These are phyloP conservation scores for Moniliophthora roreri DNA, from an alignment of 1,284 basidiomycete genomes.

Conservation along the genomic window DNA sequence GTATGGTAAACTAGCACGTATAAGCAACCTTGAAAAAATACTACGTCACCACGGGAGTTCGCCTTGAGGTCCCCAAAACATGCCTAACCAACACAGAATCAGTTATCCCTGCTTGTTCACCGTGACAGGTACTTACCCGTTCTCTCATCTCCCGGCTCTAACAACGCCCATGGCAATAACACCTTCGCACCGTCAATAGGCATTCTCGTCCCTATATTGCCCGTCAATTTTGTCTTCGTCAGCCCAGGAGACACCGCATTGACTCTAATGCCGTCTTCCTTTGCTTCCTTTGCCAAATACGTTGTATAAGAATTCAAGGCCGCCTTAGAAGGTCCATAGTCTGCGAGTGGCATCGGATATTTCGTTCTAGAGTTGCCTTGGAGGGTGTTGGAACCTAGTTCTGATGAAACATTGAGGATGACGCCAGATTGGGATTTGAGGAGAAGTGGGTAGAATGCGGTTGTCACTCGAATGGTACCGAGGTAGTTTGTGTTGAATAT, in stretches of 20 bases:
- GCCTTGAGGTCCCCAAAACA: too few species aligned
- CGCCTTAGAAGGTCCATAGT: conserved; percentile 22
- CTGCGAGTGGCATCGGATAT: conserved; percentile 3
- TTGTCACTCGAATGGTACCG: conserved; percentile 35
- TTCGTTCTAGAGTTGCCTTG: background rate
- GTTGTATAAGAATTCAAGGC: conserved; percentile 23
- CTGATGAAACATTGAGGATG: conserved; percentile 34
- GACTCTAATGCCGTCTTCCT: conserved; percentile 14
- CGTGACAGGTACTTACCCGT: background rate
- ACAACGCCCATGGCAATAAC: conserved; percentile 3
- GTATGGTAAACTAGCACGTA: too few species aligned
- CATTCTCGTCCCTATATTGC: conserved; percentile 1
- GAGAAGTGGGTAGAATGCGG: conserved; percentile 35
- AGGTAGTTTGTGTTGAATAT: conserved; percentile 38
- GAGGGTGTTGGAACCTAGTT: conserved; percentile 56
- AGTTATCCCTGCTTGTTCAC: background rate
- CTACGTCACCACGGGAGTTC: too few species aligned
- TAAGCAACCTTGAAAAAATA: too few species aligned
- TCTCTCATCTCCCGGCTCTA: conserved; percentile 7
- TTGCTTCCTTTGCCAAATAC: conserved; percentile 17
- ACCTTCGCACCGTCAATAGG: conserved; percentile 7
- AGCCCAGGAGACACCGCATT: conserved; percentile 15
- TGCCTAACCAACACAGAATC: too few species aligned
- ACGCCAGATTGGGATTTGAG: conserved; percentile 25
- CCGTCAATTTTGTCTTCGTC: conserved; percentile 13